Conservation (phyloP, 805 yeast genomes). For the Zygotorulaspora danielsina region DNA sequence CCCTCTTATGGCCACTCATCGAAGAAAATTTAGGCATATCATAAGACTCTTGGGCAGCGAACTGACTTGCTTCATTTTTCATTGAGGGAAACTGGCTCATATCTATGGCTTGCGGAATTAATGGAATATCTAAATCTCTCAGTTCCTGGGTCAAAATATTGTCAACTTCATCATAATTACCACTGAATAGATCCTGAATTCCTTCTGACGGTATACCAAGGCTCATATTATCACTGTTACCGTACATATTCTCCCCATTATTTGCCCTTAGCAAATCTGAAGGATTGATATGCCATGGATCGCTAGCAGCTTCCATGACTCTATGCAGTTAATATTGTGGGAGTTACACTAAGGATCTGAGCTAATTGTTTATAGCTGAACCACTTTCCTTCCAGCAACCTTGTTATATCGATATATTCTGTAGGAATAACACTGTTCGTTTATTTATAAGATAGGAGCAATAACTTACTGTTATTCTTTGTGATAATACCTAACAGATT, state of each 20-base stretch:
- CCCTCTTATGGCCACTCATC: slow-evolving; percentile 46
- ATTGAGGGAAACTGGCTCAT: slow-evolving; percentile 1
- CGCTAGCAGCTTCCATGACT: slow-evolving; percentile 13
- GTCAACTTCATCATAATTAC: slow-evolving; percentile 51
- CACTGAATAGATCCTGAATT: slow-evolving; percentile 43
- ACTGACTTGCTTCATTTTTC: slow-evolving; percentile 23
- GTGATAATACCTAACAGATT: no score
- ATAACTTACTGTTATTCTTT: no score
- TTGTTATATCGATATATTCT: no score
- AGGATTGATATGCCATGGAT: slow-evolving; percentile 22
- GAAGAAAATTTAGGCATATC: slow-evolving; percentile 10
- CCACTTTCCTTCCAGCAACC: background rate
- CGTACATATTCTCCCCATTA: slow-evolving; percentile 7
- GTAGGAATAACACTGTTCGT: no score
- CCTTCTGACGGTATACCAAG: slow-evolving; percentile 40
- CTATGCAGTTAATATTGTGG: no score
- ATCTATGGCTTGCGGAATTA: slow-evolving; percentile 22
- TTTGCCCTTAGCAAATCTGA: slow-evolving; percentile 11
- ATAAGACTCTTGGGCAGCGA: slow-evolving; percentile 11
- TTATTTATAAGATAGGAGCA: no score
- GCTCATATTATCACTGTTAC: slow-evolving; percentile 33
- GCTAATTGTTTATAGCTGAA: background rate
- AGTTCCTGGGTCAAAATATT: slow-evolving; percentile 54
- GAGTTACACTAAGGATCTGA: background rate
- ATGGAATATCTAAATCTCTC: slow-evolving; percentile 60